Conservation (phyloP, 306 rosid genomes). For the Pterocarpus macrocarpus region DNA sequence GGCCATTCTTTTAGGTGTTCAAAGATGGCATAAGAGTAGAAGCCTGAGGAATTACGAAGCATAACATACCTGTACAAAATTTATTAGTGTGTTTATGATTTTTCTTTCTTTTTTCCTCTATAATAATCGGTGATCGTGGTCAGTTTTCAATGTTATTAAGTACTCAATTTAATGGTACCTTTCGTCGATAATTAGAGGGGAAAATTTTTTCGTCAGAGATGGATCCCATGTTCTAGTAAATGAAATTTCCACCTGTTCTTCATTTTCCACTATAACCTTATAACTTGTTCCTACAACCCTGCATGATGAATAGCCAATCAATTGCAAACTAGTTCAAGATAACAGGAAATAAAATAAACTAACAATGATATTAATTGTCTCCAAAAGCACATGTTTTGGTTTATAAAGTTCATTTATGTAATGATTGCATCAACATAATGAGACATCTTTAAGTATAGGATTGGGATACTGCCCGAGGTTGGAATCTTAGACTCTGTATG, state of each 20-base stretch:
- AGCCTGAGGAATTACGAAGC: slow-evolving; percentile 78
- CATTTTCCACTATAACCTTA: slow-evolving; percentile 59
- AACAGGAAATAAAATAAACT: too few species aligned
- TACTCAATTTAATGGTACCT: slow-evolving; percentile 54
- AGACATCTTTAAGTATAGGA: too few species aligned
- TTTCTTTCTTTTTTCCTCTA: too few species aligned
- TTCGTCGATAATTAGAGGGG: slow-evolving; percentile 80
- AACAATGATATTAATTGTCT: too few species aligned
- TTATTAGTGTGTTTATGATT: neutral
- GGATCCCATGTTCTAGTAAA: slow-evolving; percentile 81
- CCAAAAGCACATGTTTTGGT: too few species aligned
- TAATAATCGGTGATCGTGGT: too few species aligned
- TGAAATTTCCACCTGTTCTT: slow-evolving; percentile 83
- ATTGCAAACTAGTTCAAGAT: too few species aligned
- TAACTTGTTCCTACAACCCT: slow-evolving; percentile 75
- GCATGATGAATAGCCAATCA: slow-evolving; percentile 24
- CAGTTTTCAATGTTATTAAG: neutral
- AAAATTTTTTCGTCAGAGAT: slow-evolving; percentile 67
- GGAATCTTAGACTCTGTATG: too few species aligned
- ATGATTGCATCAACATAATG: too few species aligned
- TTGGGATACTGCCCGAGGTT: too few species aligned
- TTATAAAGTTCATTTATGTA: too few species aligned
- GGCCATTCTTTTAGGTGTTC: slow-evolving; percentile 83
- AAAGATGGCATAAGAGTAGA: slow-evolving; percentile 77
- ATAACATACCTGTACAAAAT: slow-evolving; percentile 63